phyloP scores from a whole-genome alignment of 116 monocot genomes.

The Zostera marina region DNA sequence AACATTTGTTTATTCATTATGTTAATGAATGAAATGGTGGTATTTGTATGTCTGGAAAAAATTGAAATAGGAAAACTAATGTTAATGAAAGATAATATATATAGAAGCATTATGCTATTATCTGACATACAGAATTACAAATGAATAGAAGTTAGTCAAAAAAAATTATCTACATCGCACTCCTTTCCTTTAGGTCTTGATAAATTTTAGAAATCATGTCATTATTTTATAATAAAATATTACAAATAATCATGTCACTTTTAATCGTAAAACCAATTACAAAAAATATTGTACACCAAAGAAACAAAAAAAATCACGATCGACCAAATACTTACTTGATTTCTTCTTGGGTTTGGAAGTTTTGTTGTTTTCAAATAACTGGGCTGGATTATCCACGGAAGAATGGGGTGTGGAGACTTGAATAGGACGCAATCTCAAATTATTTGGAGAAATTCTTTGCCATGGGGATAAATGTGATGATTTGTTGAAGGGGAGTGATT shows the following conservation, averaged over 20 bases:
- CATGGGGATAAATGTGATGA: background rate
- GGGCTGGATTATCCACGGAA: conserved; percentile 35
- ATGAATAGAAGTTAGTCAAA: too few relatives aligned
- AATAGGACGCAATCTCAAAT: conserved; percentile 19
- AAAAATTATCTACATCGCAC: too few relatives aligned
- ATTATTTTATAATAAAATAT: too few relatives aligned
- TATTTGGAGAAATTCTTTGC: conserved; percentile 14
- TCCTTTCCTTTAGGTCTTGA: too few relatives aligned
- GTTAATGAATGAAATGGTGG: background rate
- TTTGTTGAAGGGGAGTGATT: background rate
- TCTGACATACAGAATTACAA: too few relatives aligned
- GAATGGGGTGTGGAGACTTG: conserved; percentile 33
- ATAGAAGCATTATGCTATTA: too few relatives aligned
- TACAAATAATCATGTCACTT: too few relatives aligned
- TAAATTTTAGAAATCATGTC: too few relatives aligned
- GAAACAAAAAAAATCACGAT: too few relatives aligned
- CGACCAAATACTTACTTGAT: conserved; percentile 34
- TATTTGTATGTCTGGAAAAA: background rate
- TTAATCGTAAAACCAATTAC: too few relatives aligned
- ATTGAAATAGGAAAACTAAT: background rate
- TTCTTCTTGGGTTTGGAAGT: conserved; percentile 28
- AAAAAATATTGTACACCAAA: too few relatives aligned
- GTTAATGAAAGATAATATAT: too few relatives aligned
- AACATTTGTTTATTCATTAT: conserved; percentile 1
- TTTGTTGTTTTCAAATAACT: conserved; percentile 14